These are phyloP conservation scores for Hypoxylon trugodes DNA, from an alignment of 495 filamentous ascomycete genomes.

Conservation along the genomic window DNA sequence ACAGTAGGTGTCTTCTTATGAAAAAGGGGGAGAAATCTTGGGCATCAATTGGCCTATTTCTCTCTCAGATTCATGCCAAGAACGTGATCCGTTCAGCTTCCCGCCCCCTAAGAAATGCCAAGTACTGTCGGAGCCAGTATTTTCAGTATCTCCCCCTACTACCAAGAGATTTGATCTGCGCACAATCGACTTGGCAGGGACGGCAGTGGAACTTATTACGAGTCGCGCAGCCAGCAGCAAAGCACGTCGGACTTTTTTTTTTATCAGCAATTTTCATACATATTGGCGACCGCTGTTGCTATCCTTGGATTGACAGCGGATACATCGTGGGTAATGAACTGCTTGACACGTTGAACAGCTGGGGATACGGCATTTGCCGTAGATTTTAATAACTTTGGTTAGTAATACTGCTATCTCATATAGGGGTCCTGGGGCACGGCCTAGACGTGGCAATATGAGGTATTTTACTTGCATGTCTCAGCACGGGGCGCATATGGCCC, in stretches of 20 bases:
- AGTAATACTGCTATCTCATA: slow-evolving; percentile 2
- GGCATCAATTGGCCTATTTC: slow-evolving; percentile 26
- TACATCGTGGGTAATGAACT: slow-evolving; percentile 12
- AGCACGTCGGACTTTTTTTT: slow-evolving; percentile 22
- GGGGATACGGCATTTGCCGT: slow-evolving; percentile 18
- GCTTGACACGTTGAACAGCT: slow-evolving; percentile 3
- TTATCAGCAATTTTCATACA: slow-evolving; percentile 12
- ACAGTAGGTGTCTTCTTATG: slow-evolving; percentile 15
- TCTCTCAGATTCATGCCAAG: slow-evolving; percentile 28
- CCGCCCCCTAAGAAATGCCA: slow-evolving; percentile 30
- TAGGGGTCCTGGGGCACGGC: not conserved
- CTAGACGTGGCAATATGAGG: slow-evolving; percentile 31
- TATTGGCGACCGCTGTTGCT: not conserved
- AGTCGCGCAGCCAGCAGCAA: slow-evolving; percentile 17
- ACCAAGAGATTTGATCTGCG: slow-evolving; percentile 48
- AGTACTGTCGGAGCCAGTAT: slow-evolving; percentile 42
- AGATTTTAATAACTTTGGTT: slow-evolving; percentile 1
- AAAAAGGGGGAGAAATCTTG: slow-evolving; percentile 10
- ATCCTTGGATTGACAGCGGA: too few species aligned
- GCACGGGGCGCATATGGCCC: slow-evolving; percentile 8
- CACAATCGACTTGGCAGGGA: slow-evolving; percentile 50
- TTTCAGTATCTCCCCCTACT: slow-evolving; percentile 20
- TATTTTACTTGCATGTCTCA: slow-evolving; percentile 29
- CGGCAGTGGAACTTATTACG: slow-evolving; percentile 42
- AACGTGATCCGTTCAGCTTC: slow-evolving; percentile 16